phyloP scores from a whole-genome alignment of 2,329 filamentous ascomycete genomes.

The Fusarium poae region DNA sequence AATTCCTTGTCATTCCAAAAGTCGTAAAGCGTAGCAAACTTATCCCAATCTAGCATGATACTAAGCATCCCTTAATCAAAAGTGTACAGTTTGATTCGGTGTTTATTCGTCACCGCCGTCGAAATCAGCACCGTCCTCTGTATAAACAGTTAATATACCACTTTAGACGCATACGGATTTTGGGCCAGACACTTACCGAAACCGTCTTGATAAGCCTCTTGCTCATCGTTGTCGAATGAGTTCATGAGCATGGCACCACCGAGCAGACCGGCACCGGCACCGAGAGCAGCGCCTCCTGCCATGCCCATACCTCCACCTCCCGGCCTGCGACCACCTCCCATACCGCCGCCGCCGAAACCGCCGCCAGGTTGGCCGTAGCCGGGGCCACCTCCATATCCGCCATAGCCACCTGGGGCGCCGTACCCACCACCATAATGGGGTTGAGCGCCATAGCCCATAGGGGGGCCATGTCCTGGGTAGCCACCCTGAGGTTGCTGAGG shows the following conservation, averaged over 20 bases:
- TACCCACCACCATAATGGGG: constrained; percentile 46
- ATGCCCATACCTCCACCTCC: constrained; percentile 69
- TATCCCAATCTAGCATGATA: not conserved
- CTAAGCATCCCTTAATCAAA: not conserved
- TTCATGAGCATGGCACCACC: constrained; percentile 80
- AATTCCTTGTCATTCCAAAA: constrained; percentile 11
- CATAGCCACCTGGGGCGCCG: constrained; percentile 34
- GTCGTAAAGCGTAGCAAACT: constrained; percentile 23
- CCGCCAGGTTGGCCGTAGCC: constrained; percentile 49
- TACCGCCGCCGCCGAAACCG: constrained; percentile 40
- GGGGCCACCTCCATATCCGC: constrained; percentile 52
- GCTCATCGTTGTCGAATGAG: constrained; percentile 73
- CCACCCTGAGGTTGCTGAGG: constrained; percentile 44
- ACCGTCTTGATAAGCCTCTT: constrained; percentile 67
- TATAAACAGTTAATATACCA: constrained; percentile 37
- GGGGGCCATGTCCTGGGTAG: constrained; percentile 46
- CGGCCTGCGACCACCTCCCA: constrained; percentile 53
- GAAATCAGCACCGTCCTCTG: constrained; percentile 52
- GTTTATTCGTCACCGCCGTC: constrained; percentile 45
- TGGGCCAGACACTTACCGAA: constrained; percentile 52
- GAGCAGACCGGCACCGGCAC: constrained; percentile 83
- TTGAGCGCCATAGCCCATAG: constrained; percentile 48
- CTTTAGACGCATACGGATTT: not conserved
- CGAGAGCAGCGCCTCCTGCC: constrained; percentile 80
- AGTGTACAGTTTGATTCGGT: no score